Conservation (phyloP, 345 rosid species). For the Ceriops zippeliana region DNA sequence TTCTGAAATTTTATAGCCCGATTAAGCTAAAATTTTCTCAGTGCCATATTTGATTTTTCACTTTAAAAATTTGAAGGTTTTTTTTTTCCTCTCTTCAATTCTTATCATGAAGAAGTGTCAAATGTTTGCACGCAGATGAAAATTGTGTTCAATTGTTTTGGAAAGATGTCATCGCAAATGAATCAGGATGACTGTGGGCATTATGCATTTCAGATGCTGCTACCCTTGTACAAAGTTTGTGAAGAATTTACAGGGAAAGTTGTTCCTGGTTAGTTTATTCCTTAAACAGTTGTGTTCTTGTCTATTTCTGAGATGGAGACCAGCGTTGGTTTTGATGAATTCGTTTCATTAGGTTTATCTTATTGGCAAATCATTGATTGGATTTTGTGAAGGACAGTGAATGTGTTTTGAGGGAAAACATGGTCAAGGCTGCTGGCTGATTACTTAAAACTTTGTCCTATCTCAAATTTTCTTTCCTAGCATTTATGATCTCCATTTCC, state of each 20-base stretch:
- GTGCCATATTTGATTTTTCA: too few relatives aligned
- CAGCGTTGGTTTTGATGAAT: background rate
- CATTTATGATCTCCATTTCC: too few relatives aligned
- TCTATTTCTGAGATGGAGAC: background rate
- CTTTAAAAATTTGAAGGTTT: background rate
- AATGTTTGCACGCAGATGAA: conserved; percentile 52
- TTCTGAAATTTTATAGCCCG: background rate
- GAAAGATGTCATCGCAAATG: conserved; percentile 40
- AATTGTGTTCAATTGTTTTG: conserved; percentile 55
- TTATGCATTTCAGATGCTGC: conserved; percentile 55
- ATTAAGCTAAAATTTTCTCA: too few relatives aligned
- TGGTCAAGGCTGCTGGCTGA: too few relatives aligned
- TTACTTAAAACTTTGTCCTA: too few relatives aligned
- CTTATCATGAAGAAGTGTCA: background rate
- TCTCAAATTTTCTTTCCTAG: too few relatives aligned
- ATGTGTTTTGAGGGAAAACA: too few relatives aligned
- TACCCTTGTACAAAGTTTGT: conserved; percentile 79
- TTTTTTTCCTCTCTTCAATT: background rate
- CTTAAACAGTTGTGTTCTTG: background rate
- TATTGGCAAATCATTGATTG: too few relatives aligned
- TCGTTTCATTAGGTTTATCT: background rate
- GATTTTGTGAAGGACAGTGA: too few relatives aligned
- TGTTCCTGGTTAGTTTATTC: conserved; percentile 49
- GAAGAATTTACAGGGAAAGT: conserved; percentile 81
- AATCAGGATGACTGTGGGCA: conserved; percentile 40